A percentile compares a stretch with the other conserved stretches of the same genome.
These are phyloP conservation scores for Gossypium herbaceum DNA, from an alignment of 345 rosid genomes.

Conservation along the genomic window DNA sequence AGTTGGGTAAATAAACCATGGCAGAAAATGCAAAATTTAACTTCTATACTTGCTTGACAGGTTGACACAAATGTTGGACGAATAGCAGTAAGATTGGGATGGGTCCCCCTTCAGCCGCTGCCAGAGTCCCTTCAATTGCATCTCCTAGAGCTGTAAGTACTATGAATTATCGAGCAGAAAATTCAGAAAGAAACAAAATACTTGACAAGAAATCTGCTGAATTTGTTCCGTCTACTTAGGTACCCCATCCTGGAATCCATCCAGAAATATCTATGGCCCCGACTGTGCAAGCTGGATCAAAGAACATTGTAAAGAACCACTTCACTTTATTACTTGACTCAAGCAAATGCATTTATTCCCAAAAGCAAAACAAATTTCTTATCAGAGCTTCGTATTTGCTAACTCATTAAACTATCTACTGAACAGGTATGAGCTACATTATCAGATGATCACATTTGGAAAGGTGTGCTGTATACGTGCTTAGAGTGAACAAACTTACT, in stretches of 20 bases:
- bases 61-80: conserved; percentile 99
- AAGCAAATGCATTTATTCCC: conserved; percentile 9
- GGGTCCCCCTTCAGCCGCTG: conserved; percentile 97
- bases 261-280: conserved; percentile 96
- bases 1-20: conserved; percentile 3
- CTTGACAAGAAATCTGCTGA: conserved; percentile 16
- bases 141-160: conserved; percentile 84
- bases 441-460: conserved; percentile 98
- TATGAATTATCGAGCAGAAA: conserved; percentile 4
- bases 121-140: conserved; percentile 98
- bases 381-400: conserved; percentile 16
- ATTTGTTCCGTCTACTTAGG: conserved; percentile 33
- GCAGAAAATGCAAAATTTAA: conserved; percentile 19
- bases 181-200: conserved; percentile 3
- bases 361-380: conserved; percentile 12
- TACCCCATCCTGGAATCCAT: conserved; percentile 91
- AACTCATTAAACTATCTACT: conserved; percentile 21
- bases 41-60: conserved; percentile 34
- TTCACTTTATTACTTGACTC: conserved; percentile 6
- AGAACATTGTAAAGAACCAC: conserved; percentile 62
- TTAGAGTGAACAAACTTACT: not conserved
- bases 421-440: conserved; percentile 91
- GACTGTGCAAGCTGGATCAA: conserved; percentile 93
- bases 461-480: conserved; percentile 46
- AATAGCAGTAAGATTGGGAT: conserved; percentile 94